A percentile compares a stretch with the other conserved stretches of the same genome.
Conservation (phyloP, 202 grass and related monocot species). For the Schoenoplectus triqueter region DNA sequence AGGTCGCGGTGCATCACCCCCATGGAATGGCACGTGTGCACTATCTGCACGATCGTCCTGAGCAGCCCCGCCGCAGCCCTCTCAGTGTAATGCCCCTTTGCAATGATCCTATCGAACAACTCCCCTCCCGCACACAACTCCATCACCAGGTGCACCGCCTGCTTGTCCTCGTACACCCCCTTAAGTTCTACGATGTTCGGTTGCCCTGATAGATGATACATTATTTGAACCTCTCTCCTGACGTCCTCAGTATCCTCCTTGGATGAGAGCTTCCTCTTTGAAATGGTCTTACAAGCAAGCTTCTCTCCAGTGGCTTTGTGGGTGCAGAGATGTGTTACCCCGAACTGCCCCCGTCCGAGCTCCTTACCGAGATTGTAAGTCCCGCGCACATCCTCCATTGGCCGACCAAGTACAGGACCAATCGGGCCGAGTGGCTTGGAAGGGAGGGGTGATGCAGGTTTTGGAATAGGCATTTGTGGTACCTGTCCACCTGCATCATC, state of each 20-base stretch:
- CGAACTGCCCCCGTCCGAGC: constrained; percentile 82
- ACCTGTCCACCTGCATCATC: too few species aligned
- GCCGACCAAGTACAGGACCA: constrained; percentile 57
- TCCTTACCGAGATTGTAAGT: constrained; percentile 71
- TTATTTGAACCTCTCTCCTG: constrained; percentile 78
- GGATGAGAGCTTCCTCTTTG: constrained; percentile 63
- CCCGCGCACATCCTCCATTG: constrained; percentile 67
- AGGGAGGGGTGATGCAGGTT: constrained; percentile 9
- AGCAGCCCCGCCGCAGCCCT: constrained; percentile 65
- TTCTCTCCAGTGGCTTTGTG: constrained; percentile 61
- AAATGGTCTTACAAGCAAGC: constrained; percentile 87
- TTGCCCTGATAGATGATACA: constrained; percentile 76
- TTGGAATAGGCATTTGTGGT: background rate
- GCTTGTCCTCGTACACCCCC: constrained; percentile 87
- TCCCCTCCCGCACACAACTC: constrained; percentile 53
- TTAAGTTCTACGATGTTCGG: constrained; percentile 63
- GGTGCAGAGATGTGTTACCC: constrained; percentile 86
- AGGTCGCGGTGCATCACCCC: constrained; percentile 74
- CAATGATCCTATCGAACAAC: constrained; percentile 69
- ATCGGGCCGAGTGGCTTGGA: constrained; percentile 44
- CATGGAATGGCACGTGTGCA: constrained; percentile 75
- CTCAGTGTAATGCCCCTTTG: constrained; percentile 76
- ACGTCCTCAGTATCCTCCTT: constrained; percentile 83
- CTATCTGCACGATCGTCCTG: constrained; percentile 61
- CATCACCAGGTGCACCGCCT: constrained; percentile 71